These are phyloP conservation scores for Primulina huaijiensis DNA, from an alignment of 257 asterid species.

Conservation along the genomic window DNA sequence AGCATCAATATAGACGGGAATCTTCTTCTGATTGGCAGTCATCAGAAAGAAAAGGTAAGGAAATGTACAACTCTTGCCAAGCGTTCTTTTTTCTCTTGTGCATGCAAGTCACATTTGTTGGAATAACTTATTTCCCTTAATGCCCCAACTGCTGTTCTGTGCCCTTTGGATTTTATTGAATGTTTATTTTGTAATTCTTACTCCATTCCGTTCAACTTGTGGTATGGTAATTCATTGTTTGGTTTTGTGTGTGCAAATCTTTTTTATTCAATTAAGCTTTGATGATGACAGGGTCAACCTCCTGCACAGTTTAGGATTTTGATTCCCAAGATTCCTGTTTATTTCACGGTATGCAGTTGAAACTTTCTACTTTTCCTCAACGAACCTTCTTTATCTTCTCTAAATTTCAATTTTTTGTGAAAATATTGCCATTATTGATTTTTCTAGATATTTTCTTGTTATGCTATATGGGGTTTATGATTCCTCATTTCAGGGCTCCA, in stretches of 20 bases:
- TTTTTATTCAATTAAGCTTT: slow-evolving; percentile 26
- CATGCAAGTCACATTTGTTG: not conserved
- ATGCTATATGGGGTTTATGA: not conserved
- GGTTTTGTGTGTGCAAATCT: slow-evolving; percentile 7
- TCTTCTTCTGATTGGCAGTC: slow-evolving; percentile 90
- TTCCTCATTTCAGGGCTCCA: not conserved
- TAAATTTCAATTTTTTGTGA: not conserved
- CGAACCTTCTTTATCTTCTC: not conserved
- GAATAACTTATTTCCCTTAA: not conserved
- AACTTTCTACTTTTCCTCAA: slow-evolving; percentile 4
- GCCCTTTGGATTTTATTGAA: slow-evolving; percentile 18
- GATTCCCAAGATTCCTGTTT: slow-evolving; percentile 94
- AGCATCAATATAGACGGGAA: slow-evolving; percentile 77
- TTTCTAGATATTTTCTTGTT: not conserved
- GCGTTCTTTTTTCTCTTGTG: slow-evolving; percentile 13
- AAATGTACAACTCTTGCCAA: slow-evolving; percentile 14
- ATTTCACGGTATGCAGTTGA: slow-evolving; percentile 71
- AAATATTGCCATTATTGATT: slow-evolving; percentile 6
- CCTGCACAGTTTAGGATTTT: slow-evolving; percentile 81
- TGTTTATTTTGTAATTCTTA: slow-evolving; percentile 13
- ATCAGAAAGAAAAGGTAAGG: slow-evolving; percentile 76
- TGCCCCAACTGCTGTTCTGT: slow-evolving; percentile 12
- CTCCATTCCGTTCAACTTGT: not conserved
- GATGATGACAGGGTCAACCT: slow-evolving; percentile 60
- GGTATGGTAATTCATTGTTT: slow-evolving; percentile 4